Base-by-base conservation (phyloP, 768 basidiomycete species). In the Ramaria sp. region DNA sequence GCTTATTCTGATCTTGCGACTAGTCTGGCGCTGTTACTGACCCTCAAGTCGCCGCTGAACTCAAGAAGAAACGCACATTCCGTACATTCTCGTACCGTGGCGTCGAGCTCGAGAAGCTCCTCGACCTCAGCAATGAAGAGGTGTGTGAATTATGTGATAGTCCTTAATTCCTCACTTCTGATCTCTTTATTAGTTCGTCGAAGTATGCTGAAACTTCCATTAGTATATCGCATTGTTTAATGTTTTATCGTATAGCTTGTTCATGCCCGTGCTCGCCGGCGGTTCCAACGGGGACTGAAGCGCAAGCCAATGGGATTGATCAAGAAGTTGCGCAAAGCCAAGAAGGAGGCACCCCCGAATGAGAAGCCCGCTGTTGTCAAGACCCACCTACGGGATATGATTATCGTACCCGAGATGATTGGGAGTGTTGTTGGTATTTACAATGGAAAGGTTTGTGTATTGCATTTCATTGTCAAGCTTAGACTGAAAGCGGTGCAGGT, bases 361-460 rank as follows among this genome's bases (percentile, higher is more conserved):
- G 94, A 98, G 76, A 98, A 99, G 79, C 96, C 96, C 57, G 79
- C 91, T 50, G 88, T 93, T 63, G 95, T 99, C 66, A 99, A 98
- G 81, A 99, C 96, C 56, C 96, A 99, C 73, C 78, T 99, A 63
- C 91, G 96, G 65, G 85, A 98, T 75, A 98, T 99, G 96, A 95
- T 98, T 72, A 85, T 99, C 72, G 96, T 99, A 57, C 96, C 96
- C 48, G 96, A 99, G 78, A 98, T 99, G 96, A 97, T 99, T 71
- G 96, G 96, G 58, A 86, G 83, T 65, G 90, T 98, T 61, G 83
- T 97, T 60, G 96, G 96, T 59, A 95, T 98, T 68, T 98, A 99
- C 83, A 95, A 93, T 67, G 92, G 92, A 67, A 95, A 95, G 81
- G 88, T 89, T 65, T 58, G 71, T 69, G 13, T 5, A 3, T 27